Evolutionary conservation across 306 rosid genomes (phyloP), one percentile per base, ranked within the genome.

Genomic region (Vigna reflexopilosa): DNA sequence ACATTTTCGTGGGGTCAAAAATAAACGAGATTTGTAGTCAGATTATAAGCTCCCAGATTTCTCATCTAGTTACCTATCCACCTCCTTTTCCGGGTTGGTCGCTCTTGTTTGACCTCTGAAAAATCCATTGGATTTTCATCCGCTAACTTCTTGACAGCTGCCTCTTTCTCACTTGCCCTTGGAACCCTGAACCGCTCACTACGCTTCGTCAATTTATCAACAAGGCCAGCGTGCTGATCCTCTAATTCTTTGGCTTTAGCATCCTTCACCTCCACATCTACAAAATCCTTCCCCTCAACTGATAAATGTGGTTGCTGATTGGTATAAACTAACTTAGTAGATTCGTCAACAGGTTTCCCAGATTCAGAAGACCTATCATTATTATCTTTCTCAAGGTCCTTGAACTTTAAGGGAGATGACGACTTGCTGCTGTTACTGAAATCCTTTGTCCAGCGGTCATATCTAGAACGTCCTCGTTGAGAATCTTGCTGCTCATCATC

Each of bases 141-240:
- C 85, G 92, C 98, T 78, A 91, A 40, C 87, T 88, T 92, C 65
- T 87, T 95, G 3, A 84, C 76, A 47, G 73, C 76, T 58, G 64
- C 85, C 44, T 95, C 98, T 85, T 91, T 95, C 79, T 92, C 98
- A 73, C 89, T 89, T 11, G 98, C 93, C 97, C 92, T 84, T 12
- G 98, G 98, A 71, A 89, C 97, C 90, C 88, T 92, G 98, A 95
- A 95, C 68, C 98, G 90, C 87, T 95, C 97, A 4, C 98, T 92
- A 36, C 97, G 88, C 83, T 95, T 95, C 90, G 92, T 95, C 86
- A 95, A 85, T 88, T 88, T 92, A 93, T 92, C 98, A 16, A 92
- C 95, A 3, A 96, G 89, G 83, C 92, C 97, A 77, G 88, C 88
- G 76, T 88, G 90, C 44, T 82, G 85, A 75, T 89, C 98, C 42